Conservation (phyloP, 352 stramenopile species). For the Phytophthora colocasiae region DNA sequence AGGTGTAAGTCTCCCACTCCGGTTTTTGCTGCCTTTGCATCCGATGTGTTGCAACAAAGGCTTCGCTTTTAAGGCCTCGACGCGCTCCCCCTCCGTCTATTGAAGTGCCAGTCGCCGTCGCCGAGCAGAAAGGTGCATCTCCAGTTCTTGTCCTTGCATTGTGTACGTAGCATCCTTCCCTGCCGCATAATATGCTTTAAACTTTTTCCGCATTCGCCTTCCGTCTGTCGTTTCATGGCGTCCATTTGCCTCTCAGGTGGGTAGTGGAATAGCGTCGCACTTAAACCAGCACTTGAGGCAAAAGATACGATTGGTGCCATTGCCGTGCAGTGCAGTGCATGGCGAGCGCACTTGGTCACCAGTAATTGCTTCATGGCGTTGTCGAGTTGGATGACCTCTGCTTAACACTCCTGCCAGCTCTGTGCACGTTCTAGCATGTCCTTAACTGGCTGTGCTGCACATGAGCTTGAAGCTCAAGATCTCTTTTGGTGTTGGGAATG, state of each 20-base stretch:
- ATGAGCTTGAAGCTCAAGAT: neutral
- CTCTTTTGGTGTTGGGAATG: slow-evolving; percentile 15
- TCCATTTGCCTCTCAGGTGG: neutral
- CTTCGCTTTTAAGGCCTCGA: no score
- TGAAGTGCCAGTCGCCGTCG: slow-evolving; percentile 9
- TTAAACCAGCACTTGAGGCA: neutral
- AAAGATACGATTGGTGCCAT: slow-evolving; percentile 7
- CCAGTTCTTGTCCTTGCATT: slow-evolving; percentile 41
- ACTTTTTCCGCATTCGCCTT: slow-evolving; percentile 13
- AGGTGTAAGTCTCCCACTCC: slow-evolving; percentile 48
- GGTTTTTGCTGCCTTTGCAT: slow-evolving; percentile 8
- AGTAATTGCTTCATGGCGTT: slow-evolving; percentile 1
- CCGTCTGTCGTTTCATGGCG: neutral
- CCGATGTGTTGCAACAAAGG: no score
- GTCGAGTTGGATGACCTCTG: slow-evolving; percentile 1
- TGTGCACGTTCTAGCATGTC: slow-evolving; percentile 15
- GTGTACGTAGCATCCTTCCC: slow-evolving; percentile 44
- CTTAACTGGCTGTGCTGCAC: slow-evolving; percentile 17
- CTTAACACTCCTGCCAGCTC: slow-evolving; percentile 17
- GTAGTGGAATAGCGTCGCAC: neutral
- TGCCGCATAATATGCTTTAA: slow-evolving; percentile 31
- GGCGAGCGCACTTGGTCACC: neutral
- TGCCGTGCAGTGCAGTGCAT: neutral
- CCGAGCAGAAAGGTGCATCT: slow-evolving; percentile 32
- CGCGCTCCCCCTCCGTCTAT: neutral